Conservation (phyloP, 2,329 filamentous ascomycete species). For the Apiospora marii region DNA sequence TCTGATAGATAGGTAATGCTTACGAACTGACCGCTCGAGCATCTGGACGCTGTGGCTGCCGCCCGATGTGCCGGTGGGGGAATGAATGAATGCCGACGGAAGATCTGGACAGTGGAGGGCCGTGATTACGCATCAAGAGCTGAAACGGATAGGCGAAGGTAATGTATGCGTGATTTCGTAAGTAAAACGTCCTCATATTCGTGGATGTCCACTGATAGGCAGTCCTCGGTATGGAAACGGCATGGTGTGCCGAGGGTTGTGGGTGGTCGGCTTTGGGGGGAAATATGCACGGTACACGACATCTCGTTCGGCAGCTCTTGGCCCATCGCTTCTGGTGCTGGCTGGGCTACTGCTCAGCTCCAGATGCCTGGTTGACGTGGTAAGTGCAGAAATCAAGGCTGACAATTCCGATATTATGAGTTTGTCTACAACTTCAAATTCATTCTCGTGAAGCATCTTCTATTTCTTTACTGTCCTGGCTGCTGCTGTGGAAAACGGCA, state of each 20-base stretch:
- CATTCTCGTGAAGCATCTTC: neutral
- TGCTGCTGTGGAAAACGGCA: neutral
- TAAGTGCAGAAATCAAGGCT: neutral
- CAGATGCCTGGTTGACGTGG: neutral
- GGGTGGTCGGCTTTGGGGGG: neutral
- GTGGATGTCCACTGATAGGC: slow-evolving; percentile 13
- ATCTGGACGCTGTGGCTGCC: too few relatives aligned
- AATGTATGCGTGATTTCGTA: neutral
- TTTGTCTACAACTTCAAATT: neutral
- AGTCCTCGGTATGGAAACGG: neutral
- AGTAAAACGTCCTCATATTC: slow-evolving; percentile 9
- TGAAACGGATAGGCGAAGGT: neutral
- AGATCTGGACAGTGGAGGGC: neutral
- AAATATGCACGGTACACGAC: neutral
- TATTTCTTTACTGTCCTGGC: neutral
- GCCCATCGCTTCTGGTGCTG: neutral
- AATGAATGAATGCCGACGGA: neutral
- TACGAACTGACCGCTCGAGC: too few relatives aligned
- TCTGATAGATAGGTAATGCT: neutral
- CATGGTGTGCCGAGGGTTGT: neutral
- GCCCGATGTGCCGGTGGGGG: neutral
- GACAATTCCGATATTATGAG: neutral
- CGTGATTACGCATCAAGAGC: neutral
- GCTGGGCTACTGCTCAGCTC: neutral
- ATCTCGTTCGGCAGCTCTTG: slow-evolving; percentile 12